phyloP scores from a whole-genome alignment of 345 rosid species.

The Draba incana region DNA sequence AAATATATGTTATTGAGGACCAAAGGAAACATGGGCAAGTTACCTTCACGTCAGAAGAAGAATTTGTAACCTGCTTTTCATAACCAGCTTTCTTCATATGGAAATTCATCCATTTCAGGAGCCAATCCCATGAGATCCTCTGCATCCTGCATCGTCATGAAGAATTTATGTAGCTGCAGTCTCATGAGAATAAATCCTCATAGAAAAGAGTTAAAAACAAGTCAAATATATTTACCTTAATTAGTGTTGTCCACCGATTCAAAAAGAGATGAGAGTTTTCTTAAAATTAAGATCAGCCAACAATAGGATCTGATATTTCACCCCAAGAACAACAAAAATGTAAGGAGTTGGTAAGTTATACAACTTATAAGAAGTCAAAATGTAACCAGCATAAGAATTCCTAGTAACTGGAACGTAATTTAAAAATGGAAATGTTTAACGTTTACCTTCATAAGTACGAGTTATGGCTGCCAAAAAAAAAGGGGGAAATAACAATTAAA shows the following conservation, averaged over 20 bases:
- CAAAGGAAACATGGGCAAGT: slow-evolving; percentile 30
- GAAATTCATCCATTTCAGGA: slow-evolving; percentile 99
- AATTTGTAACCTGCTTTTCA: slow-evolving; percentile 83
- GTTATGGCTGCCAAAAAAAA: slow-evolving; percentile 75
- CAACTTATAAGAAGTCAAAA: slow-evolving; percentile 7
- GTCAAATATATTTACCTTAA: slow-evolving; percentile 45
- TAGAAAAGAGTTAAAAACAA: slow-evolving; percentile 2
- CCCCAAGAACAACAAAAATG: slow-evolving; percentile 35
- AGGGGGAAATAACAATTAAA: slow-evolving; percentile 18
- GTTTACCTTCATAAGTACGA: slow-evolving; percentile 79
- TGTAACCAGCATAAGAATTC: slow-evolving; percentile 15
- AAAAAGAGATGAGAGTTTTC: slow-evolving; percentile 92
- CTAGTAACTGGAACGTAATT: neutral
- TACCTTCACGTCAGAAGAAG: slow-evolving; percentile 96
- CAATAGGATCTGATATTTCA: slow-evolving; percentile 73
- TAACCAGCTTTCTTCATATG: slow-evolving; percentile 97
- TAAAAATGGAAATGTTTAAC: slow-evolving; percentile 1
- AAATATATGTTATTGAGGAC: slow-evolving; percentile 17
- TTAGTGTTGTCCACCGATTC: slow-evolving; percentile 84
- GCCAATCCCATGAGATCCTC: slow-evolving; percentile 92
- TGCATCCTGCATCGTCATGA: slow-evolving; percentile 63
- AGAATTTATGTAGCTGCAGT: slow-evolving; percentile 18
- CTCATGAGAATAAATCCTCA: slow-evolving; percentile 8
- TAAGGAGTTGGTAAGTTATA: slow-evolving; percentile 24
- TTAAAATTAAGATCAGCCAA: slow-evolving; percentile 88